Evolutionary conservation across 306 rosid species (phyloP).

Genomic region (Corylus heterophylla): DNA sequence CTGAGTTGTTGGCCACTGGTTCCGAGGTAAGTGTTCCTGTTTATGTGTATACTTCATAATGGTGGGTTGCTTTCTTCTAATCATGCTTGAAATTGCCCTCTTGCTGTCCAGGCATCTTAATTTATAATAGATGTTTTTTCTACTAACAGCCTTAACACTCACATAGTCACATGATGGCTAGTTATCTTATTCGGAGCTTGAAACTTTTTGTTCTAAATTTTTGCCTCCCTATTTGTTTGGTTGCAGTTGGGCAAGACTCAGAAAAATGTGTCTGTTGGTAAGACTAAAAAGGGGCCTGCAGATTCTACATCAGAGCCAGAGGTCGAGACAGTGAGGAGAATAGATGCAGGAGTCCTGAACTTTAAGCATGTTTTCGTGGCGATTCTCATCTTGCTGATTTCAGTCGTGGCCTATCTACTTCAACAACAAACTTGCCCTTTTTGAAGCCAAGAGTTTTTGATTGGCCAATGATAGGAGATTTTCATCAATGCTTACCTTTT

Average conservation of each 20-base stretch:
- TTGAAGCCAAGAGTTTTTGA: constrained; percentile 23
- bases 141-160: neutral
- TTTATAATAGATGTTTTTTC: neutral
- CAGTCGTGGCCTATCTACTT: constrained; percentile 43
- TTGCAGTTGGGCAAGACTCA: constrained; percentile 41
- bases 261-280: constrained; percentile 32
- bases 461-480: neutral
- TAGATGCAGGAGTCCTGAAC: constrained; percentile 71
- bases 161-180: neutral
- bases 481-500: neutral
- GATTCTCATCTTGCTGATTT: constrained; percentile 48
- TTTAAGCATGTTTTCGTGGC: constrained; percentile 47
- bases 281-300: constrained; percentile 23
- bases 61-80: neutral
- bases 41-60: neutral
- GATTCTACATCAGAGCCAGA: constrained; percentile 47
- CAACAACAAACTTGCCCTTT: constrained; percentile 23
- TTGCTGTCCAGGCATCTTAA: neutral
- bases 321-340: constrained; percentile 61
- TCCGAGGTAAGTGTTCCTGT: constrained; percentile 49
- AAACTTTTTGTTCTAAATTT: constrained; percentile 4
- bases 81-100: neutral
- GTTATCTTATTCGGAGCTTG: neutral
- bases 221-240: constrained; percentile 20
- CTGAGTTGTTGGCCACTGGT: constrained; percentile 33